Base-by-base conservation (phyloP, 1,284 basidiomycete genomes). In the Ganoderma resinaceum region DNA sequence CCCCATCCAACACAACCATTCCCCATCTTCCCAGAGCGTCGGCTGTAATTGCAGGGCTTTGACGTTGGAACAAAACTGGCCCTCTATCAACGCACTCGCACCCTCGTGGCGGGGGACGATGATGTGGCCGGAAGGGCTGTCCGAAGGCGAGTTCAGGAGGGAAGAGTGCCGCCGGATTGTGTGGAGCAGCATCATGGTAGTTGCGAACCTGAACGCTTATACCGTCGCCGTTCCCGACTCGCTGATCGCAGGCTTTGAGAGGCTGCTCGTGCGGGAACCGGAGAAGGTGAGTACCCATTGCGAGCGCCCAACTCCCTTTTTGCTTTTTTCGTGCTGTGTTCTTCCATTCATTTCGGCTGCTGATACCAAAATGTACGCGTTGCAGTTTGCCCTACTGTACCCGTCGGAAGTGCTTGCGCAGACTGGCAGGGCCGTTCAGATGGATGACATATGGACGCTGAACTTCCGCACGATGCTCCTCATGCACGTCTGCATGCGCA, bases 401-500 rank as follows among this genome's bases (percentile, higher is more conserved):
- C 89, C 90, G 8, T 11, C 91, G 87, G 37, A 91, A 91, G 78
- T 82, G 76, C 85, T 29, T 75, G 87, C 37, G 75, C 78, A 52
- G 23, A 38, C 67, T 9, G 67, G 70, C 12, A 37, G 33, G 20
- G 62, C 71, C 40, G 65, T 80, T n/a, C 69, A 89, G 73, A 26
- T 89, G 74, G 87, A 91, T 67, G 89, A 88, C 4, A 82, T 92
- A 18, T 93, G 90, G 91, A 89, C 89, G 7, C 79, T 93, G 58
- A 86, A 89, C 75, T 85, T 89, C 71, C 86, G 91, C 46, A 82
- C 85, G 8, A 89, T 89, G 79, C 78, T 93, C n/a, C 80, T 93
- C 26, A 91, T 91, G 89, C 87, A 91, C 75, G 84, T 40, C 14
- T 93, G 91, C 74, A 80, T 89, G 62, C 85, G 85, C 43, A 87